Evolutionary conservation across 140 eudicot species (phyloP), one percentile per base, ranked within the genome.

Genomic region (Senecio squalidus): DNA sequence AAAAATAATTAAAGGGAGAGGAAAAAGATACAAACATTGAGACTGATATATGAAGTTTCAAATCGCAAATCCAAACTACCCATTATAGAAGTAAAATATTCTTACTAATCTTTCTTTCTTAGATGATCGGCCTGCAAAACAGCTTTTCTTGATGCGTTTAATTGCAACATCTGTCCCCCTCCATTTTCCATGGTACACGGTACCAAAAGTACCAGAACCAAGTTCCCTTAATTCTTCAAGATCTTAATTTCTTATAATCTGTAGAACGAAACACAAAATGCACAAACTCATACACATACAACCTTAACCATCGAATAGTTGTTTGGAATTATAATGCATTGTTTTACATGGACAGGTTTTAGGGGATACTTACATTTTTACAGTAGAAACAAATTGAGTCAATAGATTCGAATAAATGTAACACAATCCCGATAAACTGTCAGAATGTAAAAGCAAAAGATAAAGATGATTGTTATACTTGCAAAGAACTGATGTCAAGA

Each of bases 131-230:
- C 96, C 96, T 6, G 91, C 83, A 76, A 91, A 91, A 71, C 96
- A 91, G 70, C 91, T 86, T 62, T 86, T 86, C 76, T 91, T 91
- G 63, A 91, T 86, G 58, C 98, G n/a, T n/a, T n/a, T n/a, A 34
- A 86, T 91, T 40, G 98, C 98, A 45, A 91, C 98, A 79, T 91
- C 96, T 5, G 98, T 76, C 69, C 98, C 98, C n/a, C n/a, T n/a
- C n/a, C n/a, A n/a, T n/a, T n/a, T n/a, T n/a, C n/a, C n/a, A n/a
- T n/a, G n/a, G n/a, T 91, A 91, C 16, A 91, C 98, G 1, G 98
- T 91, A 50, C 98, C 98, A 86, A 91, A 91, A 43, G 98, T 80
- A 33, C 98, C 98, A 54, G 98, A 66, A 73, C 98, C 98, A 47
- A 91, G 94, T 67, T 91, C 98, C 83, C 75, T 83, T 71, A 74